These are phyloP conservation scores for Cicer arietinum DNA, from an alignment of 306 rosid genomes.

Conservation along the genomic window DNA sequence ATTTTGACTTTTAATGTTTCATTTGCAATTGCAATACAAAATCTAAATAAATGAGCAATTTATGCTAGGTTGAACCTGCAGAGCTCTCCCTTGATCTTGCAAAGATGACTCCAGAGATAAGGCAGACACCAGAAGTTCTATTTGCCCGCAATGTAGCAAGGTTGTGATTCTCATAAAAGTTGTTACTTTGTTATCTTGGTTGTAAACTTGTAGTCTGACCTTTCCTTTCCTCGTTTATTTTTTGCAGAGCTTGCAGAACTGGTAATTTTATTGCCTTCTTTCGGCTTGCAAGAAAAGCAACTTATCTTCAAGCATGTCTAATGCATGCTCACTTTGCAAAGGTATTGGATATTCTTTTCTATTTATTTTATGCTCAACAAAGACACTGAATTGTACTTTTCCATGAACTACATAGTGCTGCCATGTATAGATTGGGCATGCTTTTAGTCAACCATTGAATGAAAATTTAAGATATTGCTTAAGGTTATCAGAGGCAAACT, in stretches of 20 bases:
- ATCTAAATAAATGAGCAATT: constrained; percentile 50
- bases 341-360: constrained; percentile 57
- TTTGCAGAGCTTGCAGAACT: constrained; percentile 91
- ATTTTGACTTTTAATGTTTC: constrained; percentile 46
- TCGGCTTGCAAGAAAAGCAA: constrained; percentile 87
- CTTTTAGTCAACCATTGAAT: constrained; percentile 36
- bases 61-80: constrained; percentile 93
- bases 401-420: constrained; percentile 31
- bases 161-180: constrained; percentile 50
- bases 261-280: constrained; percentile 90
- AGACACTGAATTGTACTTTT: constrained; percentile 33
- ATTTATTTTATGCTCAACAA: constrained; percentile 34
- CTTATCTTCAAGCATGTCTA: constrained; percentile 97
- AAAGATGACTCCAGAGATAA: constrained; percentile 91
- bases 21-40: constrained; percentile 42
- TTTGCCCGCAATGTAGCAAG: constrained; percentile 97
- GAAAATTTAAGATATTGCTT: constrained; percentile 40
- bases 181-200: constrained; percentile 27
- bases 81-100: constrained; percentile 99
- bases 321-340: constrained; percentile 99
- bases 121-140: constrained; percentile 89
- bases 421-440: constrained; percentile 24
- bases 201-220: constrained; percentile 45
- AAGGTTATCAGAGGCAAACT: constrained; percentile 31
- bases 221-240: constrained; percentile 43